Conservation (phyloP, 768 basidiomycete genomes). For the Tylopilus rubrobrunneus region DNA sequence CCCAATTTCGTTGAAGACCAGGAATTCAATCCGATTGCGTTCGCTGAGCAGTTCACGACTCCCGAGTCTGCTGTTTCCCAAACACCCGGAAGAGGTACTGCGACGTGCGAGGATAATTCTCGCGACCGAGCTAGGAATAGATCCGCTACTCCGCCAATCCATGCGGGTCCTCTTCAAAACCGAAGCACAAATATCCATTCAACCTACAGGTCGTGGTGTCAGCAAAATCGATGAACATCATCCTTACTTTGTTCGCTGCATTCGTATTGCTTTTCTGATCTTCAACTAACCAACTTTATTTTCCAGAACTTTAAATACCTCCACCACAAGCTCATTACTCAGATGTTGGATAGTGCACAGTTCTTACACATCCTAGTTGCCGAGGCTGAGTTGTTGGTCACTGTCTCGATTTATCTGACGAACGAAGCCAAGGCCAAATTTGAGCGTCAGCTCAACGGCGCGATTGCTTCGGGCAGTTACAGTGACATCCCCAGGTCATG, state of each 20-base stretch:
- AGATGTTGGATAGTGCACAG: slow-evolving; percentile 69
- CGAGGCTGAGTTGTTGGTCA: slow-evolving; percentile 85
- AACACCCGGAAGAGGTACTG: slow-evolving; percentile 64
- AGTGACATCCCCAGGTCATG: slow-evolving; percentile 84
- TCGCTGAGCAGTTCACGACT: slow-evolving; percentile 84
- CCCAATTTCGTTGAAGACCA: slow-evolving; percentile 77
- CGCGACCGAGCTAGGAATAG: slow-evolving; percentile 87
- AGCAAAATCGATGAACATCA: slow-evolving; percentile 73
- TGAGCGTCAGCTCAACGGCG: slow-evolving; percentile 70
- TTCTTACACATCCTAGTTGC: slow-evolving; percentile 90
- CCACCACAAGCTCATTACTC: slow-evolving; percentile 64
- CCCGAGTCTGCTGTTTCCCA: slow-evolving; percentile 57
- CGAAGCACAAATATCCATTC: slow-evolving; percentile 72
- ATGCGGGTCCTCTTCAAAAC: slow-evolving; percentile 73
- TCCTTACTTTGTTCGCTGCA: slow-evolving; percentile 58
- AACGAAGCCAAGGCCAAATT: slow-evolving; percentile 60
- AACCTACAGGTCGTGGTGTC: slow-evolving; percentile 84
- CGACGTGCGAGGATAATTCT: slow-evolving; percentile 78
- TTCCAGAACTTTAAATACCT: slow-evolving; percentile 93
- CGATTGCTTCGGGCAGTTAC: slow-evolving; percentile 81
- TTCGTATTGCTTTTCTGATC: background rate
- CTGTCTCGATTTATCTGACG: slow-evolving; percentile 65
- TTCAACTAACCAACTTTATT: slow-evolving; percentile 3
- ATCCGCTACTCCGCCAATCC: slow-evolving; percentile 79
- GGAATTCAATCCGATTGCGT: slow-evolving; percentile 70